These are phyloP conservation scores for Geotrichum australiense DNA, from an alignment of 1,139 yeast species.

Conservation along the genomic window DNA sequence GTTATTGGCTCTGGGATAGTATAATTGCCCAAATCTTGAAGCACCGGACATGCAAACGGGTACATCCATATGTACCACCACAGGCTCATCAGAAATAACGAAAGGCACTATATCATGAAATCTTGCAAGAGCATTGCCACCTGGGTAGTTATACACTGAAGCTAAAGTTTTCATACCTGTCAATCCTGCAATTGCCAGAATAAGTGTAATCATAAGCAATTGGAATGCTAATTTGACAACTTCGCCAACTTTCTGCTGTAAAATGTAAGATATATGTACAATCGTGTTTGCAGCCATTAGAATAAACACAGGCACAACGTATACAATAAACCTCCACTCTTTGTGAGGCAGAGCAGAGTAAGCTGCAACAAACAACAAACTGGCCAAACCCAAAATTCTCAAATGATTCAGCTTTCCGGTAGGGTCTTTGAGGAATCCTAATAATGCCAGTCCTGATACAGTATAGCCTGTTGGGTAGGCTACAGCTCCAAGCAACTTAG, in stretches of 20 bases:
- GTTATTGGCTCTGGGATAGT: slow-evolving; percentile 24
- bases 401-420: slow-evolving; percentile 31
- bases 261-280: slow-evolving; percentile 26
- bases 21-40: slow-evolving; percentile 61
- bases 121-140: slow-evolving; percentile 62
- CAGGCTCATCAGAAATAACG: slow-evolving; percentile 16
- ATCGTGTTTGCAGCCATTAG: slow-evolving; percentile 61
- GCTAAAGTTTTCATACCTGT: slow-evolving; percentile 51
- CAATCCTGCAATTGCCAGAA: slow-evolving; percentile 35
- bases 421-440: slow-evolving; percentile 36
- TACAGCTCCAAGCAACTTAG: slow-evolving; percentile 10
- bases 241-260: slow-evolving; percentile 4
- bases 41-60: slow-evolving; percentile 87
- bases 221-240: slow-evolving; percentile 13
- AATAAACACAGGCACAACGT: slow-evolving; percentile 63
- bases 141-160: slow-evolving; percentile 80
- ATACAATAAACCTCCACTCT: slow-evolving; percentile 87
- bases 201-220: slow-evolving; percentile 29
- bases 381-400: slow-evolving; percentile 40
- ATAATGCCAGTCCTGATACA: slow-evolving; percentile 34
- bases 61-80: slow-evolving; percentile 62
- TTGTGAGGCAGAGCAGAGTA: slow-evolving; percentile 87
- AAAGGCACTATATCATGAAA: slow-evolving; percentile 43
- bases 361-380: slow-evolving; percentile 47
- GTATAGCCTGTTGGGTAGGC: slow-evolving; percentile 9